A percentile compares a stretch with the other conserved stretches of the same genome.
These are phyloP conservation scores for Pseudogymnoascus sp. DNA, from an alignment of 2,329 filamentous ascomycete genomes.

Conservation along the genomic window DNA sequence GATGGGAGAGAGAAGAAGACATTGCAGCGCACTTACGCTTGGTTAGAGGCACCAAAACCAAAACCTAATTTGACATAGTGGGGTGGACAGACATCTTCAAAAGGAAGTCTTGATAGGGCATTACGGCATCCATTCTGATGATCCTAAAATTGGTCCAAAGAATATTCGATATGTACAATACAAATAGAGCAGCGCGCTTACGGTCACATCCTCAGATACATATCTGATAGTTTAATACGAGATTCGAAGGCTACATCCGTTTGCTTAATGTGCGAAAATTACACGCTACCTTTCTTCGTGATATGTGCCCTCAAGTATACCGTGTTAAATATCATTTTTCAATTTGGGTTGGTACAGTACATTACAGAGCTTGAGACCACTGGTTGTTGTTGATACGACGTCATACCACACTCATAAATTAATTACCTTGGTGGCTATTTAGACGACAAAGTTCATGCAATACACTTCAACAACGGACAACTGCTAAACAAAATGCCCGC, in stretches of 20 bases:
- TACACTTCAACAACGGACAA: not conserved
- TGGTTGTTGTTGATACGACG: not conserved
- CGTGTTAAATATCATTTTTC: not conserved
- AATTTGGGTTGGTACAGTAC: not conserved
- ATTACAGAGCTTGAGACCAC: not conserved
- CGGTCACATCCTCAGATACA: not conserved
- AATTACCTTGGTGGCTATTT: not conserved
- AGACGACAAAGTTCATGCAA: not conserved
- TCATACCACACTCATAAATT: not conserved
- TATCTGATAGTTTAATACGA: not conserved
- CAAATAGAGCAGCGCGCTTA: not conserved
- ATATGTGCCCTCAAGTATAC: not conserved
- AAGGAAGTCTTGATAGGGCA: not conserved
- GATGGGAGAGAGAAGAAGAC: slow-evolving; percentile 62
- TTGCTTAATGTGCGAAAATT: not conserved
- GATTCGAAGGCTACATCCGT: not conserved
- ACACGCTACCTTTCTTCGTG: not conserved
- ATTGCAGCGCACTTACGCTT: slow-evolving; percentile 39
- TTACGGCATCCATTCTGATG: not conserved
- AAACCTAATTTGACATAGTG: slow-evolving; percentile 13
- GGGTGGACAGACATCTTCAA: not conserved
- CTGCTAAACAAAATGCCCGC: not conserved
- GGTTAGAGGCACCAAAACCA: slow-evolving; percentile 23
- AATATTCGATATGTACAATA: not conserved
- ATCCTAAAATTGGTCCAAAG: not conserved